These are phyloP conservation scores for Emericellopsis cladophorae DNA, from an alignment of 2,329 filamentous ascomycete genomes.

Conservation along the genomic window DNA sequence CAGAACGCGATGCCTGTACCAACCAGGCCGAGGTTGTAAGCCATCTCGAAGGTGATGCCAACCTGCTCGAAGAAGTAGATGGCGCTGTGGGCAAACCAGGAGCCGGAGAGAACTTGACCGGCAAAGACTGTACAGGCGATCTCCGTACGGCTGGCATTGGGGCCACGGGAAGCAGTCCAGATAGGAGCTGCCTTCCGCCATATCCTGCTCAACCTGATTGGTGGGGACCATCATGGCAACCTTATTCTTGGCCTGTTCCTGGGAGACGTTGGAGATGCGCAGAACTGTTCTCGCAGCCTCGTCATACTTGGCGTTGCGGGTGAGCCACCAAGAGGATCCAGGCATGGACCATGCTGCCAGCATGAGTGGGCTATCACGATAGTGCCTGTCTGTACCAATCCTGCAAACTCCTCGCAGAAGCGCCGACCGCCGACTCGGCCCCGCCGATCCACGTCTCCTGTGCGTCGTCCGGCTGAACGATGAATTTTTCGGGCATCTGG, in stretches of 20 bases:
- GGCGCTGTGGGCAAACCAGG: constrained; percentile 24
- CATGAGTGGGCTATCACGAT: constrained; percentile 16
- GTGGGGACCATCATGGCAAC: constrained; percentile 38
- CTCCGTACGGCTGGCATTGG: constrained; percentile 31
- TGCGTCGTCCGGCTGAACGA: background rate
- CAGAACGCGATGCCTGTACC: constrained; percentile 21
- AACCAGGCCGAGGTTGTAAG: constrained; percentile 7
- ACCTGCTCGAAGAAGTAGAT: constrained; percentile 28
- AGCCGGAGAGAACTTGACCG: constrained; percentile 25
- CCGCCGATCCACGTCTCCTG: background rate
- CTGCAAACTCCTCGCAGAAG: background rate
- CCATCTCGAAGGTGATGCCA: constrained; percentile 14
- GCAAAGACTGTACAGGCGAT: constrained; percentile 30
- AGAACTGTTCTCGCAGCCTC: constrained; percentile 20
- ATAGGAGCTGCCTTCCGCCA: constrained; percentile 26
- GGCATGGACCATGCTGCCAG: constrained; percentile 22
- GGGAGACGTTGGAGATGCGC: constrained; percentile 26
- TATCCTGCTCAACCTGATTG: constrained; percentile 30
- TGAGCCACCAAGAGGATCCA: constrained; percentile 29
- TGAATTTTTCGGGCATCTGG: background rate
- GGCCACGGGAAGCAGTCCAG: constrained; percentile 32
- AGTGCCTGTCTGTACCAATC: background rate
- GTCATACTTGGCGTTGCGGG: constrained; percentile 18
- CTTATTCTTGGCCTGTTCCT: constrained; percentile 13
- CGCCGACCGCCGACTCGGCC: background rate